Evolutionary conservation across 305 asterid species (phyloP), one percentile per base, ranked within the genome.

Genomic region (Solanum hybrid): DNA sequence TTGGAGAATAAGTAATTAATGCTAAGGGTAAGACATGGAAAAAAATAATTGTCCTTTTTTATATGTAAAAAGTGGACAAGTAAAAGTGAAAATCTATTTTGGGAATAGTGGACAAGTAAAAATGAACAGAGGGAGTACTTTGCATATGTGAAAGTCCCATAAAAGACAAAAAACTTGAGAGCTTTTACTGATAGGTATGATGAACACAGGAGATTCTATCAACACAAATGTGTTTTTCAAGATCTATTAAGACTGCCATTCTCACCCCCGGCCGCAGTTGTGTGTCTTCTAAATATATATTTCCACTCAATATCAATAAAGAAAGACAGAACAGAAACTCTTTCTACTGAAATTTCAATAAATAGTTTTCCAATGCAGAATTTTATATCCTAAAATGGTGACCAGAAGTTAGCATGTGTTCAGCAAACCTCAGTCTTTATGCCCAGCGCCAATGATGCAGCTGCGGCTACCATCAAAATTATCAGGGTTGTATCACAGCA

Each of bases 381-480:
- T 32, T 42, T 60, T 85, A 56, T 85, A 60, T 85, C 77, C 13
- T 60, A 85, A 56, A 85, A 60, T 85, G 77, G 38, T 64, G 77
- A 85, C 73, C 19, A 85, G 32, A 85, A 85, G 29, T 60, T 32
- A 60, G 26, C 24, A 75, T 24, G 90, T 40, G 24, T 60, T 78
- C 88, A 81, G 11, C 91, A 90, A 90, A 96, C 99, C 99, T 97
- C 99, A n/a, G 99, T 94, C 94, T 95, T 96, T 85, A 96, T 97
- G 78, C 99, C 99, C 26, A 97, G 95, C n/a, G 95, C 99, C 92
- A 97, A 93, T 42, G 99, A 97, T 93, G 99, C 99, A 91, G 98
- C 98, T 32, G 99, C 99, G 89, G 99, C 99, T 26, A 97, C 97
- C 99, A 96, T 97, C 95, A 97, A 93, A 91, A 97, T 97, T 87